phyloP scores from a whole-genome alignment of 2,329 filamentous ascomycete genomes.

The Dactylellina cionopaga region DNA sequence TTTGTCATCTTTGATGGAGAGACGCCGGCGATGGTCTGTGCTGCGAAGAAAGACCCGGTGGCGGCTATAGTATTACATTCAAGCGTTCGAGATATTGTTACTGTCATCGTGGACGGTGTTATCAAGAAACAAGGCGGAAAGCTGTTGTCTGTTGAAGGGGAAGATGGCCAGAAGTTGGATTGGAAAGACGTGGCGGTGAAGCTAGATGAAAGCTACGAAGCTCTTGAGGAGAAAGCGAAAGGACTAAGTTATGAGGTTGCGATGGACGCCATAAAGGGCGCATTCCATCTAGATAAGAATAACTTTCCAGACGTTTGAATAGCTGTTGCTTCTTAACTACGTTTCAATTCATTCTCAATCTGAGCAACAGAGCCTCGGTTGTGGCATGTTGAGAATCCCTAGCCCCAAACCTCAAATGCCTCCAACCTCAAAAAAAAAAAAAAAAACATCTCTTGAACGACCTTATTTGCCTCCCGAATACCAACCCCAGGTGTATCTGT shows the following conservation, averaged over 20 bases:
- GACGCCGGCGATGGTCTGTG: constrained; percentile 62
- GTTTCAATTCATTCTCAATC: too few relatives aligned
- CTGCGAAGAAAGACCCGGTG: constrained; percentile 62
- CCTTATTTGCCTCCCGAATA: too few relatives aligned
- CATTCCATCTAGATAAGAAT: constrained; percentile 53
- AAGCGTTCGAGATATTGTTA: constrained; percentile 61
- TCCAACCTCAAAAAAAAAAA: too few relatives aligned
- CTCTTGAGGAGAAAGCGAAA: constrained; percentile 58
- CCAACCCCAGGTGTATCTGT: too few relatives aligned
- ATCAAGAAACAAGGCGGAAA: constrained; percentile 61
- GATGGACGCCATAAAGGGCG: constrained; percentile 42
- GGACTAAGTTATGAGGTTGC: constrained; percentile 58
- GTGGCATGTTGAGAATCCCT: too few relatives aligned
- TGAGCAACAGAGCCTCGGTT: too few relatives aligned
- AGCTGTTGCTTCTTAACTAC: neutral
- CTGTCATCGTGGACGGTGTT: constrained; percentile 63
- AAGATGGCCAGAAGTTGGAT: constrained; percentile 53
- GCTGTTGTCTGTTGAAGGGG: constrained; percentile 57
- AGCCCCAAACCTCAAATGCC: too few relatives aligned
- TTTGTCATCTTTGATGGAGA: constrained; percentile 64
- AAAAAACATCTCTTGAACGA: too few relatives aligned
- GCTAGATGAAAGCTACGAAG: constrained; percentile 57
- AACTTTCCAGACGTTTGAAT: constrained; percentile 5
- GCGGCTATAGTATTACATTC: constrained; percentile 63
- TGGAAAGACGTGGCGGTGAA: constrained; percentile 59